Percentiles rank a stretch among this genome's conserved stretches.
Conservation (phyloP, 2,329 filamentous ascomycete species). For the Pseudocercospora ulei region DNA sequence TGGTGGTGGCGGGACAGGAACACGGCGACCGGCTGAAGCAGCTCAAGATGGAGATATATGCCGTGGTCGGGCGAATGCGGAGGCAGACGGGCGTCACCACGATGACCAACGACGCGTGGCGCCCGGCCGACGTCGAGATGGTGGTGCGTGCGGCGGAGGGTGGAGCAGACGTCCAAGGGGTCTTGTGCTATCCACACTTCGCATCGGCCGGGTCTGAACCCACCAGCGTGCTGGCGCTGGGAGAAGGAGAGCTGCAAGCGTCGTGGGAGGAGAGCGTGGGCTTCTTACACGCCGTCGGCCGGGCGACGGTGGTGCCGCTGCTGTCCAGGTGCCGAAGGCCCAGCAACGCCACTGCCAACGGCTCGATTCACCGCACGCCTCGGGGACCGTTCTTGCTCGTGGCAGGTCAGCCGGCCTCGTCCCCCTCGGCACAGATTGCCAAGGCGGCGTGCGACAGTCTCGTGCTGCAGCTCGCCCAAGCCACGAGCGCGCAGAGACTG, state of each 20-base stretch:
- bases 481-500: constrained; percentile 17
- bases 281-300: constrained; percentile 24
- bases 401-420: constrained; percentile 9
- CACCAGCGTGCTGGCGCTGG: constrained; percentile 22
- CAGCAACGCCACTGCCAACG: not conserved
- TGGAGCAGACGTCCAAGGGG: constrained; percentile 21
- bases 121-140: constrained; percentile 17
- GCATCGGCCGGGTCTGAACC: constrained; percentile 12
- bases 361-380: constrained; percentile 7
- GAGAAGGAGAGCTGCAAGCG: constrained; percentile 17
- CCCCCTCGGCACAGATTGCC: constrained; percentile 15
- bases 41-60: constrained; percentile 25
- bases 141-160: constrained; percentile 15
- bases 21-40: constrained; percentile 23
- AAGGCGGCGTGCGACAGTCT: constrained; percentile 18
- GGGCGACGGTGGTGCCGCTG: constrained; percentile 10
- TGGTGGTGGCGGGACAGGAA: constrained; percentile 14
- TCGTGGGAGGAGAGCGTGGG: constrained; percentile 25
- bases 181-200: constrained; percentile 26
- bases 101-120: constrained; percentile 20
- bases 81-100: constrained; percentile 25
- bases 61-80: constrained; percentile 20
- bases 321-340: constrained; percentile 10
- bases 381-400: constrained; percentile 22
- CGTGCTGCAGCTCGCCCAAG: constrained; percentile 17